These are phyloP conservation scores for Cochlearia excelsa DNA, from an alignment of 345 rosid species.

Conservation along the genomic window DNA sequence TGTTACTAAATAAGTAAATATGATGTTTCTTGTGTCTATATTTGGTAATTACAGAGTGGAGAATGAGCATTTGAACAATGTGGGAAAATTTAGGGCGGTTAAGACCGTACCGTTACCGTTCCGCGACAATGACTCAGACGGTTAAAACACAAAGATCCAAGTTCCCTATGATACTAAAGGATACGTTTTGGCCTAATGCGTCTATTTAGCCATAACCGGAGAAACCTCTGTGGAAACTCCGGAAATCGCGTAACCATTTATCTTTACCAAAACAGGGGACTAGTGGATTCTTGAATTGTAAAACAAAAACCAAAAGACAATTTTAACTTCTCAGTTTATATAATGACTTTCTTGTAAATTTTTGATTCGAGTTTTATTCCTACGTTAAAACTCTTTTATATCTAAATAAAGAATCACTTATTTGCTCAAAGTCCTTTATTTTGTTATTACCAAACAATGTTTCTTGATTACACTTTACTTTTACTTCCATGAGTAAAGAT, in stretches of 20 bases:
- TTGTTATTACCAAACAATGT: not conserved
- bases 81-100: slow-evolving; percentile 82
- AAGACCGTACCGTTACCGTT: slow-evolving; percentile 87
- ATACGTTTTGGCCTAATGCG: slow-evolving; percentile 22
- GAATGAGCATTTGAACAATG: slow-evolving; percentile 88
- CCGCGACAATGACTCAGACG: slow-evolving; percentile 63
- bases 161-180: slow-evolving; percentile 15
- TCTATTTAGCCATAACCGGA: slow-evolving; percentile 17
- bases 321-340: slow-evolving; percentile 27
- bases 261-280: slow-evolving; percentile 12
- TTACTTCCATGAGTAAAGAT: too few relatives aligned
- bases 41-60: slow-evolving; percentile 56
- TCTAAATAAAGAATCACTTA: slow-evolving; percentile 23
- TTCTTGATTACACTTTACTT: too few relatives aligned
- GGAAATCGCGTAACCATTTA: slow-evolving; percentile 21
- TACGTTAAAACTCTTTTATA: slow-evolving; percentile 12
- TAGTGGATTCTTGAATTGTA: slow-evolving; percentile 27
- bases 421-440: not conserved
- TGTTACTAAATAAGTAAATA: not conserved
- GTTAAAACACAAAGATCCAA: slow-evolving; percentile 29
- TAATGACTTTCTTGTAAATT: slow-evolving; percentile 27
- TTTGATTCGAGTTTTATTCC: slow-evolving; percentile 21
- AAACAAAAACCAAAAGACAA: slow-evolving; percentile 18
- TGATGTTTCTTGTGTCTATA: not conserved
- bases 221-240: slow-evolving; percentile 11